Percentiles rank a stretch among this genome's conserved stretches.
These are phyloP conservation scores for Ascosphaera acerosa DNA, from an alignment of 2,329 filamentous ascomycete species.

Conservation along the genomic window DNA sequence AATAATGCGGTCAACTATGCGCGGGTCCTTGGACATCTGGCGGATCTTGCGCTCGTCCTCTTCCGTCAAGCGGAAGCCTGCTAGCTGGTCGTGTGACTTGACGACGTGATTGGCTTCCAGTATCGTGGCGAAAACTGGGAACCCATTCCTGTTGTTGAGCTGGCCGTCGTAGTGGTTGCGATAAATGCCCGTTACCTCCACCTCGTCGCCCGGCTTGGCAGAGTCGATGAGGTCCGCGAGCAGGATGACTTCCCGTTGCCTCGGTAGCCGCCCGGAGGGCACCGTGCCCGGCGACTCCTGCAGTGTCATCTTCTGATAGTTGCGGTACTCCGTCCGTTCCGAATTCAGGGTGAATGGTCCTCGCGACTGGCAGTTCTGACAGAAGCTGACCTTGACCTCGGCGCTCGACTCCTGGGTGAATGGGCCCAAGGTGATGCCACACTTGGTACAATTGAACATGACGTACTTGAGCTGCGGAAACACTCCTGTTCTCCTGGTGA, in stretches of 20 bases:
- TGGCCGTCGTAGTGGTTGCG: slow-evolving; percentile 96
- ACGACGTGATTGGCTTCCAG: slow-evolving; percentile 93
- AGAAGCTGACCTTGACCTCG: slow-evolving; percentile 90
- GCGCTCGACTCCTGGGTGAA: slow-evolving; percentile 95
- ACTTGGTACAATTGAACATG: slow-evolving; percentile 93
- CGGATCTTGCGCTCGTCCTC: slow-evolving; percentile 85
- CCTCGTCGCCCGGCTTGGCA: slow-evolving; percentile 91
- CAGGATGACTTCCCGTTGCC: slow-evolving; percentile 80
- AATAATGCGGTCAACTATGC: slow-evolving; percentile 80
- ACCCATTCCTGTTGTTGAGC: slow-evolving; percentile 94
- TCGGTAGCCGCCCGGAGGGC: slow-evolving; percentile 76
- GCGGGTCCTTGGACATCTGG: slow-evolving; percentile 62
- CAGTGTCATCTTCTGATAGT: slow-evolving; percentile 92
- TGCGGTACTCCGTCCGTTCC: slow-evolving; percentile 93
- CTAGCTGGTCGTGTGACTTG: slow-evolving; percentile 91
- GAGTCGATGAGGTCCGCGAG: slow-evolving; percentile 93
- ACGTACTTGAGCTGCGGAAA: slow-evolving; percentile 97
- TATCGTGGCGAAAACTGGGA: slow-evolving; percentile 94
- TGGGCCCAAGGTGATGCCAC: slow-evolving; percentile 69
- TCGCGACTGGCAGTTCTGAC: slow-evolving; percentile 83
- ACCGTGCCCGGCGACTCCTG: slow-evolving; percentile 96
- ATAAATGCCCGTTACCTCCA: slow-evolving; percentile 91
- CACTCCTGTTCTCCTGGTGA: slow-evolving; percentile 79
- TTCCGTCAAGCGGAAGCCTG: slow-evolving; percentile 84
- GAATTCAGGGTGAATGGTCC: slow-evolving; percentile 91